Evolutionary conservation across 73 alveolate species (phyloP), one percentile per base, ranked within the genome.

Genomic region (Paramecium tetraurelia): DNA sequence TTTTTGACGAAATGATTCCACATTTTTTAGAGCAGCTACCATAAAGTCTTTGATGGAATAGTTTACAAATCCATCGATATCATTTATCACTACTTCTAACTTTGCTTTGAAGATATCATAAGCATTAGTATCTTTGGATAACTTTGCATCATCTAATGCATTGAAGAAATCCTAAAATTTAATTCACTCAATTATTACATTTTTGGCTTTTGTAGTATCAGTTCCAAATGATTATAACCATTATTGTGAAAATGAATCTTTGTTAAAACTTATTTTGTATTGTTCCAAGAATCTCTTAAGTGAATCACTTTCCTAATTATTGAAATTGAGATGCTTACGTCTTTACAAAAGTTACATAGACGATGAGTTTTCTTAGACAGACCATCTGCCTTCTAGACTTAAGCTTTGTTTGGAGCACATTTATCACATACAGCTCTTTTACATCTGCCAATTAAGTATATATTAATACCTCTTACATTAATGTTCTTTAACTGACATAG

Each of bases 351-450:
- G 46, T 44, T 48, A 24, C 90, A 80, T 24, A 80, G 18, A 38
- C 72, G 48, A 80, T 80, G 90, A 24, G 90, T 22, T 31, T 80
- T 46, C 31, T 80, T 80, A 35, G 90, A 80, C 3, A 33, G 20
- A 10, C 36, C 33, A 35, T 72, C 86, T 29, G 58, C 86, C 16
- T 72, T 40, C 11, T 72, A 72, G 12, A 72, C 59, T 12, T 35
- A 24, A 44, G 90, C 90, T 35, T 80, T 80, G 46, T 80, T 22
- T 46, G 50, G 44, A 38, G 76, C 70, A 80, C 90, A 80, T 35
- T 80, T 80, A 20, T 40, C 70, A 80, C 90, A 80, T 0, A 80
- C 75, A 44, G 90, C 90, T 80, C 90, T 14, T 35, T 80, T 80
- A 31, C 90, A 80, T 80, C 90, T 80, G 11, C 2, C 2, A 18